phyloP scores from a whole-genome alignment of 208 protist genomes.

The Tetramitus jugosus region DNA sequence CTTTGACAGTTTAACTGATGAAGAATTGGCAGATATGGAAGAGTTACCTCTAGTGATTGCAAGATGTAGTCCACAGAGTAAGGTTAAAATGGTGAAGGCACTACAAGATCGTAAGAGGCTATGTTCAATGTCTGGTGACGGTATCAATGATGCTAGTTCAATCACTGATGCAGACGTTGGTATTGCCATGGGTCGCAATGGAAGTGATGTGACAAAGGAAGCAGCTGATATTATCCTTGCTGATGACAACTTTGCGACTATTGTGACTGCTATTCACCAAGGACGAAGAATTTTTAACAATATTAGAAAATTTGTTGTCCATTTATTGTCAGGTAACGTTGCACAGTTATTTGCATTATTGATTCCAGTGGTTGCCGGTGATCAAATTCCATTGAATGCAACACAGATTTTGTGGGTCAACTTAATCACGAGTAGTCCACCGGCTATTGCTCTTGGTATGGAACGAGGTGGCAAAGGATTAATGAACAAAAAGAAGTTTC shows the following conservation, averaged over 20 bases:
- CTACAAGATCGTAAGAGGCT: slow-evolving; percentile 61
- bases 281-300: slow-evolving; percentile 67
- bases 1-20: slow-evolving; percentile 59
- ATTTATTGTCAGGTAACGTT: slow-evolving; percentile 76
- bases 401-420: slow-evolving; percentile 83
- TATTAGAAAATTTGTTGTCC: slow-evolving; percentile 73
- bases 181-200: slow-evolving; percentile 69
- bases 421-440: slow-evolving; percentile 71
- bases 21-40: slow-evolving; percentile 32
- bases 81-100: slow-evolving; percentile 76
- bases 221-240: slow-evolving; percentile 51
- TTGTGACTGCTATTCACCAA: slow-evolving; percentile 80
- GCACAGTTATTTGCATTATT: too few species aligned
- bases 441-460: too few species aligned
- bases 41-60: slow-evolving; percentile 1
- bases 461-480: too few species aligned
- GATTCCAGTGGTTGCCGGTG: slow-evolving; percentile 67
- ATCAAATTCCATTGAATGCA: slow-evolving; percentile 56
- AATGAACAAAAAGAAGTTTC: too few species aligned
- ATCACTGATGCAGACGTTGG: slow-evolving; percentile 76
- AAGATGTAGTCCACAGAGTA: slow-evolving; percentile 72
- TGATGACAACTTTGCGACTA: slow-evolving; percentile 94
- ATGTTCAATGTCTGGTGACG: slow-evolving; percentile 75
- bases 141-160: slow-evolving; percentile 74
- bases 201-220: slow-evolving; percentile 60